These are phyloP conservation scores for Volvox carteri DNA, from an alignment of 163 green algal genomes.

Conservation along the genomic window DNA sequence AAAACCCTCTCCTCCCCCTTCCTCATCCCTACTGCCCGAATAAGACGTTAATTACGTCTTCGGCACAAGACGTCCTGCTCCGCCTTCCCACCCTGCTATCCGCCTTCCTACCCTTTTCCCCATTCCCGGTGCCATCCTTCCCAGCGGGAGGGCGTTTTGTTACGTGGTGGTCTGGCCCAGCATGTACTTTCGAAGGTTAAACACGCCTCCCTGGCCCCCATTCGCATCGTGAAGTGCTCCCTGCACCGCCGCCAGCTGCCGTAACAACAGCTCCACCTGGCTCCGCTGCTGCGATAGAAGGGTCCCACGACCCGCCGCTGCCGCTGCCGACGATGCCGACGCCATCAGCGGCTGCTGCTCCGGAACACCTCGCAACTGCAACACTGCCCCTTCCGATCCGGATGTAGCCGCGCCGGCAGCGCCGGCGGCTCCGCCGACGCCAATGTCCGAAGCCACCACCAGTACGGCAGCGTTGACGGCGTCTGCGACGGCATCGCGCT, in stretches of 20 bases:
- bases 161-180: background rate
- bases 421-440: background rate
- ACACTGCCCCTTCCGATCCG: background rate
- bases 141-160: too few species aligned
- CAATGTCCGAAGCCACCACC: background rate
- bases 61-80: too few species aligned
- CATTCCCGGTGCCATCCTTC: too few species aligned
- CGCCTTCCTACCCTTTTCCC: too few species aligned
- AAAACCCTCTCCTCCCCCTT: too few species aligned
- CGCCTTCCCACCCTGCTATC: too few species aligned
- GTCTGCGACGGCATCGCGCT: constrained; percentile 75
- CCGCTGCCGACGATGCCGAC: background rate
- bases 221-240: constrained; percentile 57
- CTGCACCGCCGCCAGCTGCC: constrained; percentile 64
- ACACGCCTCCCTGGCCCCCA: constrained; percentile 57
- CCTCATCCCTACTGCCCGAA: too few species aligned
- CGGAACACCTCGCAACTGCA: background rate
- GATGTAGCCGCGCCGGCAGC: background rate
- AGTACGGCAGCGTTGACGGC: constrained; percentile 69
- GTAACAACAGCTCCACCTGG: constrained; percentile 58
- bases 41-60: too few species aligned
- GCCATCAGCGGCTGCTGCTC: background rate
- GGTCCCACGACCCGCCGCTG: too few species aligned
- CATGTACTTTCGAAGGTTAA: constrained; percentile 46
- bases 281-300: constrained; percentile 23